phyloP scores from a whole-genome alignment of 768 basidiomycete genomes.

The Collybia sp. region DNA sequence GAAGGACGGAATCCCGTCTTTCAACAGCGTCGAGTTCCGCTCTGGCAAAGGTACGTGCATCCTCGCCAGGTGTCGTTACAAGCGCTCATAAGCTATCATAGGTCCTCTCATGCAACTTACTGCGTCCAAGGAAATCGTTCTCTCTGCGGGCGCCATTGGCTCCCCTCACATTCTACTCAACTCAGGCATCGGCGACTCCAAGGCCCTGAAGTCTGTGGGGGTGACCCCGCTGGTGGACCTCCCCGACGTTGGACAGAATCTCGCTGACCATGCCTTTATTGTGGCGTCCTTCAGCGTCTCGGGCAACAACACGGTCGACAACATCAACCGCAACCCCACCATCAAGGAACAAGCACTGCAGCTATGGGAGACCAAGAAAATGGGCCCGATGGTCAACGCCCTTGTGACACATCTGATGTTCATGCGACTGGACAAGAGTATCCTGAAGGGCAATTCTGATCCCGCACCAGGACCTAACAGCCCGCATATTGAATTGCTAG shows the following conservation, averaged over 20 bases:
- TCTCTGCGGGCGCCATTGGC: slow-evolving; percentile 24
- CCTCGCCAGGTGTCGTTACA: neutral
- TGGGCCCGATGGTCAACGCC: slow-evolving; percentile 13
- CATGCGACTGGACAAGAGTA: slow-evolving; percentile 15
- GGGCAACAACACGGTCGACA: slow-evolving; percentile 19
- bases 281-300: slow-evolving; percentile 21
- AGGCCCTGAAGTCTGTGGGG: slow-evolving; percentile 9
- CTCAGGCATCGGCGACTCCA: slow-evolving; percentile 23
- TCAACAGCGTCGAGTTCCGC: slow-evolving; percentile 18
- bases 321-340: slow-evolving; percentile 14
- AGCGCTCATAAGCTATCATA: neutral
- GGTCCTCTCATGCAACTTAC: slow-evolving; percentile 11
- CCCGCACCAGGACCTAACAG: slow-evolving; percentile 18
- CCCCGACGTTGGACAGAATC: slow-evolving; percentile 24
- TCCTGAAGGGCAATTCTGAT: slow-evolving; percentile 11
- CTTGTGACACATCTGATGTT: slow-evolving; percentile 15
- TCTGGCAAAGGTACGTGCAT: slow-evolving; percentile 4
- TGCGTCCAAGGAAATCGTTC: slow-evolving; percentile 24
- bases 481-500: slow-evolving; percentile 10
- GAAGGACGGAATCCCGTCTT: slow-evolving; percentile 10
- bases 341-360: slow-evolving; percentile 8
- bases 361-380: slow-evolving; percentile 11
- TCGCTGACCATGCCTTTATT: slow-evolving; percentile 25
- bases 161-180: slow-evolving; percentile 22
- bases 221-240: slow-evolving; percentile 19